Percentiles rank a stretch among this genome's conserved stretches.
Conservation (phyloP, 2,329 filamentous ascomycete species). For the Incumbomyces lentus region DNA sequence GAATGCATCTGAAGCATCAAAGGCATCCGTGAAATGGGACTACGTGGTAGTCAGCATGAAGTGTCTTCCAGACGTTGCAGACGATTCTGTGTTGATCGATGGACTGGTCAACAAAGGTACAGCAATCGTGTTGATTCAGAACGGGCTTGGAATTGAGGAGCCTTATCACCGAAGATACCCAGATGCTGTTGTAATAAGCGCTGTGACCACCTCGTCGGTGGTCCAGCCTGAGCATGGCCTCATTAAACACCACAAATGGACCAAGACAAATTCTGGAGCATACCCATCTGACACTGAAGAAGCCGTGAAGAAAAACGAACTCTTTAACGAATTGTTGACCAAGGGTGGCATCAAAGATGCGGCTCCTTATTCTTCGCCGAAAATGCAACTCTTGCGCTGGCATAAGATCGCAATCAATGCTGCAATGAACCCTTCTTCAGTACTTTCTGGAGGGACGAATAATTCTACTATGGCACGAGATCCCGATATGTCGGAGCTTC, state of each 20-base stretch:
- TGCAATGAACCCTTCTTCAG: slow-evolving; percentile 62
- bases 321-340: slow-evolving; percentile 36
- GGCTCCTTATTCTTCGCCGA: slow-evolving; percentile 52
- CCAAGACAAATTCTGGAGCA: slow-evolving; percentile 58
- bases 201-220: slow-evolving; percentile 59
- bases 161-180: slow-evolving; percentile 56
- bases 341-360: slow-evolving; percentile 55
- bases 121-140: slow-evolving; percentile 58
- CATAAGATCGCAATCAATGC: slow-evolving; percentile 70
- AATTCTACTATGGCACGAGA: slow-evolving; percentile 59
- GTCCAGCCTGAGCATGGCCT: slow-evolving; percentile 54
- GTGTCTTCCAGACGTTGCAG: slow-evolving; percentile 55
- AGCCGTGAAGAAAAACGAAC: slow-evolving; percentile 19
- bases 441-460: slow-evolving; percentile 53
- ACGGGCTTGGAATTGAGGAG: slow-evolving; percentile 59
- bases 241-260: slow-evolving; percentile 64
- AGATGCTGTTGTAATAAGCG: slow-evolving; percentile 50
- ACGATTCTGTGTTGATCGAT: slow-evolving; percentile 51
- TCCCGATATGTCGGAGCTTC: slow-evolving; percentile 50
- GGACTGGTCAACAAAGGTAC: slow-evolving; percentile 47
- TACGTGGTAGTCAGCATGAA: slow-evolving; percentile 63
- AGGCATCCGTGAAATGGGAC: slow-evolving; percentile 38
- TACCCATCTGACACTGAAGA: slow-evolving; percentile 45
- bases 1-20: slow-evolving; percentile 46
- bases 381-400: slow-evolving; percentile 61